phyloP scores from a whole-genome alignment of 2,329 filamentous ascomycete genomes.

The Metarhizium anisopliae region DNA sequence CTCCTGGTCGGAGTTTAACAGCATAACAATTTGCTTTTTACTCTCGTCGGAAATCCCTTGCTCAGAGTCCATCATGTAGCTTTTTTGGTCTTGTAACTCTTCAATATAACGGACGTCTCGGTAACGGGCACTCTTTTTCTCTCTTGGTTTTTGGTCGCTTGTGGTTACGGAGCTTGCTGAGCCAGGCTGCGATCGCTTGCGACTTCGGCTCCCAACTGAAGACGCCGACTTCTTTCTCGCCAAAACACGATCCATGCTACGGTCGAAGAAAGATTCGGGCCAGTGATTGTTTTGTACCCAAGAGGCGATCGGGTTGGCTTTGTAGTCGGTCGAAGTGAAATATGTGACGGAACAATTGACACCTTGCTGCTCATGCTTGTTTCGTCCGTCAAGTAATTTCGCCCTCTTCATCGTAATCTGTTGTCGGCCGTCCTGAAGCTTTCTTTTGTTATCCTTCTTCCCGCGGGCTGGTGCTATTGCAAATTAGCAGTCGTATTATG shows the following conservation, averaged over 20 bases:
- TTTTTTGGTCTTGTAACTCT: neutral
- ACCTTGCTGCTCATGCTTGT: neutral
- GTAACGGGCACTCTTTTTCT: neutral
- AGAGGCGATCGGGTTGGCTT: neutral
- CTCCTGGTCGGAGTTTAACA: neutral
- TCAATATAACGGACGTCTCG: neutral
- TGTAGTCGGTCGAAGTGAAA: neutral
- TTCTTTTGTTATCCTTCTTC: neutral
- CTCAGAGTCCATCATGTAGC: neutral
- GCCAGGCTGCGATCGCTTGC: neutral
- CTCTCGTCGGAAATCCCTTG: neutral
- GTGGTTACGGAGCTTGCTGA: constrained; percentile 1
- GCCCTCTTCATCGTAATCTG: neutral
- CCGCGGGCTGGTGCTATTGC: neutral
- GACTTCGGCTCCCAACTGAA: no score
- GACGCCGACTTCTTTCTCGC: no score
- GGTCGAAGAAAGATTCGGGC: neutral
- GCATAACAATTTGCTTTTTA: neutral
- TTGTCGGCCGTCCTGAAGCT: neutral
- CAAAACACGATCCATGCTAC: no score
- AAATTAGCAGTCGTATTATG: neutral
- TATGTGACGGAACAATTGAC: neutral
- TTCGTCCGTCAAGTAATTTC: neutral
- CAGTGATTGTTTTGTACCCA: neutral
- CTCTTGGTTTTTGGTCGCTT: constrained; percentile 1